Evolutionary conservation across 176 grass and related monocot species (phyloP).

Genomic region (Chloris gayana): DNA sequence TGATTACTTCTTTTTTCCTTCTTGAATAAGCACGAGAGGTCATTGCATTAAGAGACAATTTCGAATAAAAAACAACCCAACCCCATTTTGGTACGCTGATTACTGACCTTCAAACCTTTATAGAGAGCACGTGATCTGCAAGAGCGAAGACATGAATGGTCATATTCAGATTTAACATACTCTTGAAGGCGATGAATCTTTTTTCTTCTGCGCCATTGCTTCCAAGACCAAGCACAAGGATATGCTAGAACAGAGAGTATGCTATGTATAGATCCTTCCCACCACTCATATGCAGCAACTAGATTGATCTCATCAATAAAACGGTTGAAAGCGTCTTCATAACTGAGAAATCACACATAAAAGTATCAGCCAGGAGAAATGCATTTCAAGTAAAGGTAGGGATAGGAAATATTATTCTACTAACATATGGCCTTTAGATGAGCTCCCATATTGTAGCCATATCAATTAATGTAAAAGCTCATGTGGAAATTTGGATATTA

Average conservation of each 20-base stretch:
- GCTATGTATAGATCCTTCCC: conserved; percentile 97
- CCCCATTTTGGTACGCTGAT: not conserved
- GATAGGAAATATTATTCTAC: conserved; percentile 20
- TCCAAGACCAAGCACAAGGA: conserved; percentile 99
- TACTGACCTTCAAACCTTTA: conserved; percentile 99
- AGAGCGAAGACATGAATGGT: conserved; percentile 93
- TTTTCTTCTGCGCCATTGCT: conserved; percentile 95
- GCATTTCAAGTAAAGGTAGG: conserved; percentile 15
- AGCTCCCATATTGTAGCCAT: not conserved
- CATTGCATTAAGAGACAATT: not conserved
- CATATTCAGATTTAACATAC: conserved; percentile 96
- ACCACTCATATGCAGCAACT: conserved; percentile 96
- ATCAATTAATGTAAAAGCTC: not conserved
- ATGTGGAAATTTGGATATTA: not conserved
- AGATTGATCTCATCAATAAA: conserved; percentile 98
- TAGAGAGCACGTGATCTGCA: conserved; percentile 99
- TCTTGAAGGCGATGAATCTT: conserved; percentile 92
- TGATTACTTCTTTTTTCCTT: not conserved
- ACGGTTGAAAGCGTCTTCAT: conserved; percentile 97
- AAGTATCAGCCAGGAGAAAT: not conserved
- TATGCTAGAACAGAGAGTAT: conserved; percentile 95
- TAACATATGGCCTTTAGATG: not conserved
- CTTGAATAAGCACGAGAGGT: not conserved
- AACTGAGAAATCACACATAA: conserved; percentile 52
- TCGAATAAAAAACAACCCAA: not conserved